Evolutionary conservation across 148 eudicot genomes (phyloP), one percentile per base, ranked within the genome.

Genomic region (Amaranthus cruentus): DNA sequence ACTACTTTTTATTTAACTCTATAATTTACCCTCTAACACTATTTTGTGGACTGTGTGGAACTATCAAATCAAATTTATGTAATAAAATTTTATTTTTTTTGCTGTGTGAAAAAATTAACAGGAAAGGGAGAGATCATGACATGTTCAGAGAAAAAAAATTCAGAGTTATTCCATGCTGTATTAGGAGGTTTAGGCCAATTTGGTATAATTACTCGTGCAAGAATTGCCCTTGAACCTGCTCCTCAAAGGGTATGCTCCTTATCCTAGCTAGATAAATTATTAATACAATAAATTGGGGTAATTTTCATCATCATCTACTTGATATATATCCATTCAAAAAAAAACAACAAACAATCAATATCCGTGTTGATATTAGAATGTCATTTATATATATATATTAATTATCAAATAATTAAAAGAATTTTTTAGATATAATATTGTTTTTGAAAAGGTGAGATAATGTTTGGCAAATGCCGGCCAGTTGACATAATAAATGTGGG

Each of bases 151-250:
- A 81, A 87, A 55, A 69, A 81, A 44, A 85, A 90, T 59, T 46
- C 86, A 5, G 97, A 89, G 58, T 76, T 94, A 10, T 94, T 87
- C 72, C 85, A 91, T 76, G 87, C 87, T 7, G 97, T 90, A 48
- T 85, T 94, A 66, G 98, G 98, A 44, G 98, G 98, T 0, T 74
- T 94, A 55, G 98, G 98, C 47, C 98, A 94, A 75, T 94, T 94
- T 82, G 98, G 98, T 67, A 89, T 94, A 65, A 89, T 94, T 6
- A 89, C 97, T 11, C 86, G 92, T 56, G 97, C 98, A 47, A 84
- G 97, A 81, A 89, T 94, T 55, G 93, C 97, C 62, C 93, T 94
- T 72, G 96, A 94, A 77, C 82, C 82, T 59, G 91, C 97, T 73
- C 98, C 98, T 11, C 82, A 85, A 70, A 91, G 83, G 93, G 98